These are phyloP conservation scores for Zygnema circumcarinatum DNA, from an alignment of 139 green algal genomes.

Conservation along the genomic window DNA sequence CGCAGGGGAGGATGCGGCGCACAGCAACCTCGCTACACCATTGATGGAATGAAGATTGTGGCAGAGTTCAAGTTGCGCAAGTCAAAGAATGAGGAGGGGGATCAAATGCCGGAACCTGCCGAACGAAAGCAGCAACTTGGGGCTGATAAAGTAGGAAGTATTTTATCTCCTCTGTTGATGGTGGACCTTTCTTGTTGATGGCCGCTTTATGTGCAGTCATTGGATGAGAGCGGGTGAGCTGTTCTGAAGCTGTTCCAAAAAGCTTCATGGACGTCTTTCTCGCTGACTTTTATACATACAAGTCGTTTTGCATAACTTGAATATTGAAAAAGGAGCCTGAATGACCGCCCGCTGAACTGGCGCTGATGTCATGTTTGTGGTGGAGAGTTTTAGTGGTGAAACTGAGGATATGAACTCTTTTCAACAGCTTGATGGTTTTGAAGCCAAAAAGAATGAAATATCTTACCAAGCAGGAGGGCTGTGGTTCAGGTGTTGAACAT, in stretches of 20 bases:
- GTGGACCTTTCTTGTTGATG: not conserved
- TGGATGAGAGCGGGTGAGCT: too few relatives aligned
- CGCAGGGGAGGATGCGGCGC: constrained; percentile 67
- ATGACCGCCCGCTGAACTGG: too few relatives aligned
- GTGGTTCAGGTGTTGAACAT: constrained; percentile 76
- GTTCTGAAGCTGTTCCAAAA: too few relatives aligned
- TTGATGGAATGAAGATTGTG: constrained; percentile 87
- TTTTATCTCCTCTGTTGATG: not conserved
- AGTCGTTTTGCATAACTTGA: too few relatives aligned
- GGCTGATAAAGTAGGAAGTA: constrained; percentile 68
- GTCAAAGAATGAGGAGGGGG: constrained; percentile 69
- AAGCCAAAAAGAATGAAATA: too few relatives aligned
- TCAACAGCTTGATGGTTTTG: too few relatives aligned
- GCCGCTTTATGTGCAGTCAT: not conserved
- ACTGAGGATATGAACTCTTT: too few relatives aligned
- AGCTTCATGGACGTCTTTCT: too few relatives aligned
- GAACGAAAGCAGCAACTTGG: constrained; percentile 80
- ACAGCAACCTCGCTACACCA: constrained; percentile 85
- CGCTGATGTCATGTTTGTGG: too few relatives aligned
- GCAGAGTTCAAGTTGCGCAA: constrained; percentile 88
- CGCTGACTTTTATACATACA: too few relatives aligned
- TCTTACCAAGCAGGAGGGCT: not conserved
- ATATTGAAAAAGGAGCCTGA: too few relatives aligned
- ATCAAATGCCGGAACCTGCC: constrained; percentile 60
- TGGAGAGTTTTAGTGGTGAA: too few relatives aligned